These are phyloP conservation scores for Aeschynomene evenia DNA, from an alignment of 306 rosid genomes.

Conservation along the genomic window DNA sequence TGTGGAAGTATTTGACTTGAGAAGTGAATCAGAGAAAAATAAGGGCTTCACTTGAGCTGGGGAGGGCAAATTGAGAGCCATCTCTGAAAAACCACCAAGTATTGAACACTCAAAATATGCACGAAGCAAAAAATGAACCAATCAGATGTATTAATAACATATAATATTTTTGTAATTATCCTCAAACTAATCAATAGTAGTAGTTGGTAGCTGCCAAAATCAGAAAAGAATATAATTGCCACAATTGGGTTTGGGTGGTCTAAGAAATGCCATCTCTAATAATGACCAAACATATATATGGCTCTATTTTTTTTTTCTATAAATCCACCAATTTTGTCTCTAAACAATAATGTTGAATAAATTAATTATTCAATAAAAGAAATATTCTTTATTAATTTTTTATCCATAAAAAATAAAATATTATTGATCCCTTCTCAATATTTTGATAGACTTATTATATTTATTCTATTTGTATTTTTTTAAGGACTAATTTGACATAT, in stretches of 20 bases:
- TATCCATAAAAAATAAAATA: too few relatives aligned
- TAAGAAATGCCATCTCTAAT: conserved; percentile 20
- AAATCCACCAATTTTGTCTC: too few relatives aligned
- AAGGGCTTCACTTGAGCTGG: conserved; percentile 70
- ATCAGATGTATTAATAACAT: conserved; percentile 29
- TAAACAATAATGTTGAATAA: too few relatives aligned
- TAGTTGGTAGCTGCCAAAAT: not conserved
- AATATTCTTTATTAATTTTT: too few relatives aligned
- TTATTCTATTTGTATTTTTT: too few relatives aligned
- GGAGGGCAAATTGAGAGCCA: conserved; percentile 76
- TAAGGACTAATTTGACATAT: too few relatives aligned
- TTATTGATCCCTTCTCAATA: too few relatives aligned
- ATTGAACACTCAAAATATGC: not conserved
- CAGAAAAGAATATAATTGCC: conserved; percentile 8
- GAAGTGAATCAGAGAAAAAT: conserved; percentile 59
- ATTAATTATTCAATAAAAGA: too few relatives aligned
- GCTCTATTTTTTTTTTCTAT: not conserved
- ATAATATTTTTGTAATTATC: not conserved
- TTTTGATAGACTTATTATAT: too few relatives aligned
- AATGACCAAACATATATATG: not conserved
- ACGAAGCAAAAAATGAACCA: conserved; percentile 9
- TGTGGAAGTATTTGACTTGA: conserved; percentile 46
- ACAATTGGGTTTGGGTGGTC: conserved; percentile 35
- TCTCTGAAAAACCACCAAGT: conserved; percentile 3
- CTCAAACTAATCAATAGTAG: not conserved